Base-by-base conservation (phyloP, 2,329 filamentous ascomycete genomes). In the Cladophialophora psammophila region DNA sequence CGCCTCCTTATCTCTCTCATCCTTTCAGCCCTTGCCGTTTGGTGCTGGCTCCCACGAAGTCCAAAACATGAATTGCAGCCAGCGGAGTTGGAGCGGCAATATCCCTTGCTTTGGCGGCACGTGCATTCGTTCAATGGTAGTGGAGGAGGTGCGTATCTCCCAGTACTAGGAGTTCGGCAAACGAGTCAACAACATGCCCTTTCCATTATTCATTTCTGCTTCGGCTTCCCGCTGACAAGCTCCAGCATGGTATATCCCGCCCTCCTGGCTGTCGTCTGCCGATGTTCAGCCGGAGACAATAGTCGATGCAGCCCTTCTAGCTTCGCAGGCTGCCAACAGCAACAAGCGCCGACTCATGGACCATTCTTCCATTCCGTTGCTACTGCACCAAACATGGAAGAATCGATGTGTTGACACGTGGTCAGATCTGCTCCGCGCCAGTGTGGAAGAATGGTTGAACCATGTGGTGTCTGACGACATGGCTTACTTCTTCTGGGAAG, bases 401-500 rank as follows among this genome's bases (percentile, higher is more conserved):
- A 69, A 72, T 40, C 75, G 74, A 0, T 55, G 64, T n/a, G 65
- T 73, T 9, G 69, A 75, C 48, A 72, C 71, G 2, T 78, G 75
- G 75, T 69, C 74, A 0, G 67, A 71, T 7, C 63, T 67, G 18
- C 70, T 74, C 4, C 71, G 71, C 5, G 57, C 67, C 12, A 74
- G 73, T 60, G 72, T 74, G 1, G 76, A 78, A 56, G 69, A 66
- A 58, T 78, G 76, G 76, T 68, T 78, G 38, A 31, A 61, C 8
- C 66, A 68, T 5, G 72, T 72, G 1, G 67, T 72, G 8, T 60
- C 69, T 3, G 68, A 68, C 9, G 63, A 70, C 5, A 76, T 77
- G 73, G 75, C 76, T 0, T 78, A 77, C 50, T 72, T 78, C 52
- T 67, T 78, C n/a, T 78, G 76, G 76, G 73, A 76, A 18, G 76